Evolutionary conservation across 805 yeast species (phyloP).

Genomic region (Kregervanrija pseudodelftensis): DNA sequence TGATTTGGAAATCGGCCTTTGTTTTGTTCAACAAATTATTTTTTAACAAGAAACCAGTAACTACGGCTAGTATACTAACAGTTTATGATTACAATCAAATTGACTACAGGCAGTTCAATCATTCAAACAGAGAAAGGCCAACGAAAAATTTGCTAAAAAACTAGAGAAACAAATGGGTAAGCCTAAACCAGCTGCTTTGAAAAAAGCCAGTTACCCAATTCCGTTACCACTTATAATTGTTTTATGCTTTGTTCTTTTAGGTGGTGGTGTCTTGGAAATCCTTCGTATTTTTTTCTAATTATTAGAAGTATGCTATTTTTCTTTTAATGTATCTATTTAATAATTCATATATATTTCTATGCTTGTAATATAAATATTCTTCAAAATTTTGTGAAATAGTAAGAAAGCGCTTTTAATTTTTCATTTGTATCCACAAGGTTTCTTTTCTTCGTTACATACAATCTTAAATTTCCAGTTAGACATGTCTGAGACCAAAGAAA

Average conservation of each 20-base stretch:
- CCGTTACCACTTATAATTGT: slow-evolving; percentile 54
- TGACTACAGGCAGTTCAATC: slow-evolving; percentile 60
- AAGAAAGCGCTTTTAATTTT: no score
- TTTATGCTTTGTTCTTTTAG: slow-evolving; percentile 59
- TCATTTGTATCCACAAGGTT: no score
- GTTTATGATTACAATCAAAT: no score
- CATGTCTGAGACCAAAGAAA: no score
- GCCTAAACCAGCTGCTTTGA: slow-evolving; percentile 38
- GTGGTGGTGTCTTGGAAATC: slow-evolving; percentile 76
- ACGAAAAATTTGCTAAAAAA: slow-evolving; percentile 69
- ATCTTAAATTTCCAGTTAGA: no score
- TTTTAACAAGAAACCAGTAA: background rate
- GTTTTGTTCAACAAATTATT: background rate
- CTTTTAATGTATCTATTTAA: no score
- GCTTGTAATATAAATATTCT: no score
- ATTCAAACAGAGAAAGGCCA: slow-evolving; percentile 83
- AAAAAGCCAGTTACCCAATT: slow-evolving; percentile 41
- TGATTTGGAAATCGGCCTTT: background rate
- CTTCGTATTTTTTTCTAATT: slow-evolving; percentile 44
- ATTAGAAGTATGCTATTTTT: no score
- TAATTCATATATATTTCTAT: no score
- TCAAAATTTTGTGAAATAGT: no score
- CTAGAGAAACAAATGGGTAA: slow-evolving; percentile 73
- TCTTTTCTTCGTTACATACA: no score
- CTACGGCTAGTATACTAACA: background rate